phyloP scores from a whole-genome alignment of 352 stramenopile species.

The Pythium utonaiense region DNA sequence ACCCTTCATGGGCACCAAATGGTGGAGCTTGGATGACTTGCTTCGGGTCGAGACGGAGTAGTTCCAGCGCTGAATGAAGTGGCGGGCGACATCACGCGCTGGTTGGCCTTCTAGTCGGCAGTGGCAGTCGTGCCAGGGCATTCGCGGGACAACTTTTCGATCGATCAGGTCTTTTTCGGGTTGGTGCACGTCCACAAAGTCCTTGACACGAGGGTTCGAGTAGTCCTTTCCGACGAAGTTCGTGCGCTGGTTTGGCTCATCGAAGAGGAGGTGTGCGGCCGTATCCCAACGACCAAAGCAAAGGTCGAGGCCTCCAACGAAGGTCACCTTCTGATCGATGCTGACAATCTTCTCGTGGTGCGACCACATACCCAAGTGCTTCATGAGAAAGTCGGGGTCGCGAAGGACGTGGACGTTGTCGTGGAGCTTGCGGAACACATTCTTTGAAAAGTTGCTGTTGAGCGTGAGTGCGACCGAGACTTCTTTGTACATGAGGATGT shows the following conservation, averaged over 20 bases:
- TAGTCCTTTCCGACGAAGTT: slow-evolving; percentile 84
- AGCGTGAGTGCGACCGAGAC: slow-evolving; percentile 74
- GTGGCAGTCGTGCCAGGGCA: slow-evolving; percentile 87
- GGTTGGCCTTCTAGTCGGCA: slow-evolving; percentile 76
- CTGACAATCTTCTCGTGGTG: slow-evolving; percentile 93
- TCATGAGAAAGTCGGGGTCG: slow-evolving; percentile 88
- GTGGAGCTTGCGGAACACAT: slow-evolving; percentile 58
- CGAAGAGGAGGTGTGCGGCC: slow-evolving; percentile 58
- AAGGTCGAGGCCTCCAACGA: slow-evolving; percentile 88
- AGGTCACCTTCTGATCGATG: slow-evolving; percentile 85
- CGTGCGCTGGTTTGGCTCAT: slow-evolving; percentile 40
- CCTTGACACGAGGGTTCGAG: slow-evolving; percentile 82
- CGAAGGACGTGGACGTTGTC: slow-evolving; percentile 85
- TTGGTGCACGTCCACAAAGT: slow-evolving; percentile 76
- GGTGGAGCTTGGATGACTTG: slow-evolving; percentile 70
- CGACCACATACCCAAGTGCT: slow-evolving; percentile 84
- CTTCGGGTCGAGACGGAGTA: slow-evolving; percentile 80
- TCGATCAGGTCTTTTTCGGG: slow-evolving; percentile 80
- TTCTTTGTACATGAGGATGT: slow-evolving; percentile 92
- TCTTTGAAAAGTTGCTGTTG: slow-evolving; percentile 84
- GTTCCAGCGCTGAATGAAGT: slow-evolving; percentile 89
- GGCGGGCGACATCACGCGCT: slow-evolving; percentile 73
- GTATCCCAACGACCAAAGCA: slow-evolving; percentile 89
- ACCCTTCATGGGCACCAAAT: slow-evolving; percentile 76
- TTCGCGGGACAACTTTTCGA: slow-evolving; percentile 58